Evolutionary conservation across 2,329 filamentous ascomycete species (phyloP).

Genomic region (Sporothrix brasiliensis): DNA sequence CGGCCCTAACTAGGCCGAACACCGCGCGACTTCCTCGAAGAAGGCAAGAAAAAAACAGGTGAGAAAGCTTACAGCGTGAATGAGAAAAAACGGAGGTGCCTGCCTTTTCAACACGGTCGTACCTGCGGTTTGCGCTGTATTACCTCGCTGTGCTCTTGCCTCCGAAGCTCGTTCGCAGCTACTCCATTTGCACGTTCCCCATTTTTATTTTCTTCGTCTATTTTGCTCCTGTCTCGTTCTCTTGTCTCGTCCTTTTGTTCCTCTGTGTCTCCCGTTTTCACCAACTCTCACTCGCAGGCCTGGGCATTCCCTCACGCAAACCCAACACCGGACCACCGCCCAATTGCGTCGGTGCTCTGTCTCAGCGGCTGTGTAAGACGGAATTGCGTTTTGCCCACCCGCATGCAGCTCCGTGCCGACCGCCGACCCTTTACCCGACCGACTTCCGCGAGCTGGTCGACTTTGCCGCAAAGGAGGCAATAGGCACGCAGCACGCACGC

Average conservation of each 20-base stretch:
- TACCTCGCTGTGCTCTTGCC: constrained; percentile 1
- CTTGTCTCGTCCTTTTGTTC: not conserved
- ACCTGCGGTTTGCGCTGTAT: constrained; percentile 7
- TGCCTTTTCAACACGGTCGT: not conserved
- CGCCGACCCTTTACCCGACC: not conserved
- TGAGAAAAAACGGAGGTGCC: not conserved
- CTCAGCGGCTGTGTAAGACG: constrained; percentile 7
- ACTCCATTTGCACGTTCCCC: constrained; percentile 22
- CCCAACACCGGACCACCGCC: constrained; percentile 9
- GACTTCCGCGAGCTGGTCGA: constrained; percentile 18
- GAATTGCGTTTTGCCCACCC: not conserved
- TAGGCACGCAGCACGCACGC: not conserved
- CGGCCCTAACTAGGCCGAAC: not conserved
- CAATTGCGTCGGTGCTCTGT: constrained; percentile 17
- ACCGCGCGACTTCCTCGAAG: not conserved
- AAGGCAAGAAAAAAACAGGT: not conserved
- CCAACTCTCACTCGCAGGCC: not conserved
- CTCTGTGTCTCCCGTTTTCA: not conserved
- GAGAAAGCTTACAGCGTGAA: not conserved
- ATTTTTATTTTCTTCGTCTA: constrained; percentile 8
- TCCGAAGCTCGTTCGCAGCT: constrained; percentile 25
- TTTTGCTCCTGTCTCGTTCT: not conserved
- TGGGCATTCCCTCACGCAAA: not conserved
- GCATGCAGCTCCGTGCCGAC: constrained; percentile 2
- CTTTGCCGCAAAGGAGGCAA: not conserved